A percentile compares a stretch with the other conserved stretches of the same genome.
phyloP scores from a whole-genome alignment of 768 basidiomycete species.

The Rickenella mellea region DNA sequence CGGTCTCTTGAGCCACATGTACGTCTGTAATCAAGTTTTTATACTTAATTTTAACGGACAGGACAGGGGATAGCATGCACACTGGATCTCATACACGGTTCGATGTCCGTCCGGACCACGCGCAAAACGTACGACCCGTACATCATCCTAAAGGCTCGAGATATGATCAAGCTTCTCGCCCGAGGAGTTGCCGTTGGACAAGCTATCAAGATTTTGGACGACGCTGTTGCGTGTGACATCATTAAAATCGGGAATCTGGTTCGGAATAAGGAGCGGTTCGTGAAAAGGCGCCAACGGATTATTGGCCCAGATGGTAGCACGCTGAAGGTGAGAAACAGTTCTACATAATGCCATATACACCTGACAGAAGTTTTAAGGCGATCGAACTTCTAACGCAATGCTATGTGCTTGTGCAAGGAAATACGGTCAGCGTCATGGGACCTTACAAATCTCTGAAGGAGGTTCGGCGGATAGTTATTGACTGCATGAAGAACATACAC shows the following conservation, averaged over 20 bases:
- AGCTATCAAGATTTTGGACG: constrained; percentile 85
- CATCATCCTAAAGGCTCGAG: constrained; percentile 89
- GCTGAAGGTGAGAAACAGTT: constrained; percentile 62
- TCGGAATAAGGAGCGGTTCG: constrained; percentile 92
- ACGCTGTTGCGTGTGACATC: constrained; percentile 87
- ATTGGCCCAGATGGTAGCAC: constrained; percentile 98
- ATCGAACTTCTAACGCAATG: constrained; percentile 95
- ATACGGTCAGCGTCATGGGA: constrained; percentile 97
- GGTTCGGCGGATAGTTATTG: constrained; percentile 89
- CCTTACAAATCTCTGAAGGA: constrained; percentile 93
- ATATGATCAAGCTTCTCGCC: constrained; percentile 90
- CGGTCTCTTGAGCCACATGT: constrained; percentile 76
- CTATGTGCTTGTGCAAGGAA: constrained; percentile 97
- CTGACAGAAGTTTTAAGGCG: constrained; percentile 44
- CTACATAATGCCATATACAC: not conserved
- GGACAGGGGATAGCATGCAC: constrained; percentile 79
- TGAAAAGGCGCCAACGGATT: constrained; percentile 91
- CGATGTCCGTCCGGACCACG: constrained; percentile 95
- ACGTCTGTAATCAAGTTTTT: constrained; percentile 11
- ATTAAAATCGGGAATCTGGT: constrained; percentile 96
- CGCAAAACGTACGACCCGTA: constrained; percentile 97
- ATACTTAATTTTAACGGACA: constrained; percentile 2
- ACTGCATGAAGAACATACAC: constrained; percentile 99
- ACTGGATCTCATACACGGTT: constrained; percentile 90
- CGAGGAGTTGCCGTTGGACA: constrained; percentile 81